Conservation (phyloP, 2,329 filamentous ascomycete genomes). For the Aureobasidium sp. region DNA sequence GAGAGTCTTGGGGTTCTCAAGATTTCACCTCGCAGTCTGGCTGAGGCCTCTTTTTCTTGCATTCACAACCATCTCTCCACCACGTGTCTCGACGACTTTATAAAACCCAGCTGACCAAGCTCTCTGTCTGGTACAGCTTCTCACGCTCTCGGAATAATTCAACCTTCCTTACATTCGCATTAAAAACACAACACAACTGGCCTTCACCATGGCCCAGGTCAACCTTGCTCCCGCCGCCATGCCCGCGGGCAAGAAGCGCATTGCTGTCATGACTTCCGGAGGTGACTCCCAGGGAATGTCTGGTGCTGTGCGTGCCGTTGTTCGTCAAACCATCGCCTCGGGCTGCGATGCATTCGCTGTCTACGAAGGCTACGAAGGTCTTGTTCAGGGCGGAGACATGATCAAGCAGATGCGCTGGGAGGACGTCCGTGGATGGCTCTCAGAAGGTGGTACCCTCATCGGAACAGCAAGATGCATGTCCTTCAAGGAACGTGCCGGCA, state of each 20-base stretch:
- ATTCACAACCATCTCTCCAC: slow-evolving; percentile 9
- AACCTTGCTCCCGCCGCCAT: slow-evolving; percentile 14
- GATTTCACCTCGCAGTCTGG: slow-evolving; percentile 1
- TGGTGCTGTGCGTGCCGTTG: slow-evolving; percentile 78
- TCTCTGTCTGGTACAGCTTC: slow-evolving; percentile 13
- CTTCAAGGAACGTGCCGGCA: slow-evolving; percentile 82
- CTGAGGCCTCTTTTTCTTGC: slow-evolving; percentile 2
- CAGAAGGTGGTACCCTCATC: slow-evolving; percentile 90
- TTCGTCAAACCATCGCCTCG: slow-evolving; percentile 83
- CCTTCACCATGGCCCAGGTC: slow-evolving; percentile 16
- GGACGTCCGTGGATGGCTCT: slow-evolving; percentile 89
- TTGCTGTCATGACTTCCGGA: slow-evolving; percentile 90
- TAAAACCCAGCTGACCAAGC: background rate
- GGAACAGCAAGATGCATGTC: slow-evolving; percentile 88
- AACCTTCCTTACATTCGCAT: background rate
- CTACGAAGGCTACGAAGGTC: slow-evolving; percentile 92
- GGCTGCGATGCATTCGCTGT: slow-evolving; percentile 44
- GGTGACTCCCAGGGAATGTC: slow-evolving; percentile 96
- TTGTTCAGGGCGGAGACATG: slow-evolving; percentile 81
- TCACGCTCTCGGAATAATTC: background rate
- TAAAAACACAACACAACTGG: background rate
- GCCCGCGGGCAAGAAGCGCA: slow-evolving; percentile 47
- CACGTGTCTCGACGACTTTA: slow-evolving; percentile 3
- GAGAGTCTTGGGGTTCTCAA: slow-evolving; percentile 1
- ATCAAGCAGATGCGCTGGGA: slow-evolving; percentile 87